These are phyloP conservation scores for Verticillium tricorpus DNA, from an alignment of 2,329 filamentous ascomycete species.

Conservation along the genomic window DNA sequence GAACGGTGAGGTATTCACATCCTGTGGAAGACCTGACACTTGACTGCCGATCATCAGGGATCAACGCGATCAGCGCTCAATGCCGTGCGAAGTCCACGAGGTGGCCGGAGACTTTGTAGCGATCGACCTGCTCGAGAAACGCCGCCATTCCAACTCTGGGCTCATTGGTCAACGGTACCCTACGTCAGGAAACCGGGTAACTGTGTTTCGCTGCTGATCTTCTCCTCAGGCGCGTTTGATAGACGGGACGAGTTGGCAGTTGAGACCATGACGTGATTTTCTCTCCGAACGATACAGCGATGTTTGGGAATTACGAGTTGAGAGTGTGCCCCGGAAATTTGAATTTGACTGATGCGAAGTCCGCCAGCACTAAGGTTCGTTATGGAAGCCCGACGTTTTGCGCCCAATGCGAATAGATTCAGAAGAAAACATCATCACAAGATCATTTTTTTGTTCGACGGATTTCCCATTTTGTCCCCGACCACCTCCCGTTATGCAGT, in stretches of 20 bases:
- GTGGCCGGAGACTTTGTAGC: neutral
- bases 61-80: neutral
- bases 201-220: neutral
- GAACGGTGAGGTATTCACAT: neutral
- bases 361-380: no score
- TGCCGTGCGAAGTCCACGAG: neutral
- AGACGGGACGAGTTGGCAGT: neutral
- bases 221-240: neutral
- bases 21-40: neutral
- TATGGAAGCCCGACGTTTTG: no score
- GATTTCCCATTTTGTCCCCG: neutral
- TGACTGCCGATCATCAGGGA: neutral
- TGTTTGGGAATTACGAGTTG: neutral
- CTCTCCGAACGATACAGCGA: neutral
- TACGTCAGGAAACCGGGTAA: neutral
- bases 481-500: neutral
- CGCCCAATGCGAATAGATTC: no score
- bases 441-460: no score
- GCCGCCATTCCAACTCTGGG: neutral
- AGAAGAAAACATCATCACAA: no score
- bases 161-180: neutral
- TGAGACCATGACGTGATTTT: neutral
- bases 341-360: neutral
- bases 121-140: neutral
- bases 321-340: neutral